A percentile compares a stretch with the other conserved stretches of the same genome.
phyloP scores from a whole-genome alignment of 805 yeast genomes.

The Starmerella floris region DNA sequence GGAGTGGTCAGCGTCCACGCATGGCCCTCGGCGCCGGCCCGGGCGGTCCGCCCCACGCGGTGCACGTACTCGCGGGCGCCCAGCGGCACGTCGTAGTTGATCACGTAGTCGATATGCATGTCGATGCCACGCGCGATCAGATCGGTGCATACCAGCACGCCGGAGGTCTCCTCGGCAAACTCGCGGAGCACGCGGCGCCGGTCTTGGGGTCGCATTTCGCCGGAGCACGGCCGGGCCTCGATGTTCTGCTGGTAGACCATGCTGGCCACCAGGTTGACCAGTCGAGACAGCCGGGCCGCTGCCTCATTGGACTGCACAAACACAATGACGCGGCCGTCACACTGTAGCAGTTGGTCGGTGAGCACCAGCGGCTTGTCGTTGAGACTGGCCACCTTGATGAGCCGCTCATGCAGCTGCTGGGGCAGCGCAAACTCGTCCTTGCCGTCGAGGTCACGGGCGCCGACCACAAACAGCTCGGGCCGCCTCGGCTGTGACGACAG shows the following conservation, averaged over 20 bases:
- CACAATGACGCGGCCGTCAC: conserved; percentile 31
- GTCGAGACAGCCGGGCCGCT: conserved; percentile 60
- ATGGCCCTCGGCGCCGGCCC: conserved; percentile 70
- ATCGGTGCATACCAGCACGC: conserved; percentile 62
- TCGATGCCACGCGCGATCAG: conserved; percentile 94
- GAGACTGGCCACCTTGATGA: conserved; percentile 24
- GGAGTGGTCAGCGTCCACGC: conserved; percentile 68
- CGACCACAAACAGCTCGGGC: conserved; percentile 65
- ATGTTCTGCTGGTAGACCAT: conserved; percentile 17
- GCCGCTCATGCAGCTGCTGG: conserved; percentile 26
- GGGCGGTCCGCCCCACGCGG: conserved; percentile 92
- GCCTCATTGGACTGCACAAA: conserved; percentile 76
- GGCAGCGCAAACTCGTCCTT: conserved; percentile 30
- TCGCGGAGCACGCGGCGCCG: conserved; percentile 45
- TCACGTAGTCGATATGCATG: conserved; percentile 54
- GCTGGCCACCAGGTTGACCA: conserved; percentile 36
- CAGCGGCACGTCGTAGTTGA: conserved; percentile 83
- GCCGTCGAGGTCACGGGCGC: conserved; percentile 33
- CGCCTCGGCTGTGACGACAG: conserved; percentile 21
- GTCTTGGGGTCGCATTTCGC: conserved; percentile 31
- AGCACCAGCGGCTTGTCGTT: conserved; percentile 61
- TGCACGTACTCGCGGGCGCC: conserved; percentile 88
- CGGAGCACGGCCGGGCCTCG: conserved; percentile 26
- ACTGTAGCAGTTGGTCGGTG: conserved; percentile 36
- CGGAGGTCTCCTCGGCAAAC: conserved; percentile 43